phyloP scores from a whole-genome alignment of 139 green algal genomes.

The Chlorella sorokiniana region DNA sequence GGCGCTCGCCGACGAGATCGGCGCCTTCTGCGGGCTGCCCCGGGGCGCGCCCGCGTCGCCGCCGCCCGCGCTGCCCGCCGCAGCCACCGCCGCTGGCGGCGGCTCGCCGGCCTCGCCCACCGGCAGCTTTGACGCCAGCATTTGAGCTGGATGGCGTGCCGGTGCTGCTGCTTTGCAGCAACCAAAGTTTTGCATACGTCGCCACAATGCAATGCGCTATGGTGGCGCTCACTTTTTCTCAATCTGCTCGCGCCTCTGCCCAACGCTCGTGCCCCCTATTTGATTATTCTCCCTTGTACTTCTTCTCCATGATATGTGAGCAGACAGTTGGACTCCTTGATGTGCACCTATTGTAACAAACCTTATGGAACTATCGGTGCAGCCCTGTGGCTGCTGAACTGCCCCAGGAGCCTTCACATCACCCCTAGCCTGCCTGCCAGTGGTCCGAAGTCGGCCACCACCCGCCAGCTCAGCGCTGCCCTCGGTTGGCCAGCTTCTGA shows the following conservation, averaged over 20 bases:
- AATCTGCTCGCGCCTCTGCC: too few relatives aligned
- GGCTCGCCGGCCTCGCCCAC: background rate
- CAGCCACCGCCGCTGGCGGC: background rate
- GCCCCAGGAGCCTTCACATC: background rate
- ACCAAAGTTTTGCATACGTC: too few relatives aligned
- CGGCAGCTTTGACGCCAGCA: slow-evolving; percentile 18
- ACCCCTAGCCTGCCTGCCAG: background rate
- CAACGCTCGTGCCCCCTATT: too few relatives aligned
- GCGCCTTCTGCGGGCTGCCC: slow-evolving; percentile 29
- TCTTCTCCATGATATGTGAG: background rate
- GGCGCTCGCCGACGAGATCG: slow-evolving; percentile 41
- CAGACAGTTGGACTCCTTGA: too few relatives aligned
- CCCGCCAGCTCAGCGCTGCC: too few relatives aligned
- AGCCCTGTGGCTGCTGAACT: too few relatives aligned
- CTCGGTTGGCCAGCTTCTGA: too few relatives aligned
- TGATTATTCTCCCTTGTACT: background rate
- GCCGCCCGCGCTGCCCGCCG: slow-evolving; percentile 12
- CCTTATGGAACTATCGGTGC: too few relatives aligned
- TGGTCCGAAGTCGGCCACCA: background rate
- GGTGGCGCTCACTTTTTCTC: too few relatives aligned
- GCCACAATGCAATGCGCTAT: too few relatives aligned
- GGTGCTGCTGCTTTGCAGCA: background rate
- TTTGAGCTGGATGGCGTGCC: background rate
- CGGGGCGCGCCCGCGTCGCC: background rate
- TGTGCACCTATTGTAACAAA: too few relatives aligned